Evolutionary conservation across 352 stramenopile species (phyloP).

Genomic region (Pilasporangium apinafurcum): DNA sequence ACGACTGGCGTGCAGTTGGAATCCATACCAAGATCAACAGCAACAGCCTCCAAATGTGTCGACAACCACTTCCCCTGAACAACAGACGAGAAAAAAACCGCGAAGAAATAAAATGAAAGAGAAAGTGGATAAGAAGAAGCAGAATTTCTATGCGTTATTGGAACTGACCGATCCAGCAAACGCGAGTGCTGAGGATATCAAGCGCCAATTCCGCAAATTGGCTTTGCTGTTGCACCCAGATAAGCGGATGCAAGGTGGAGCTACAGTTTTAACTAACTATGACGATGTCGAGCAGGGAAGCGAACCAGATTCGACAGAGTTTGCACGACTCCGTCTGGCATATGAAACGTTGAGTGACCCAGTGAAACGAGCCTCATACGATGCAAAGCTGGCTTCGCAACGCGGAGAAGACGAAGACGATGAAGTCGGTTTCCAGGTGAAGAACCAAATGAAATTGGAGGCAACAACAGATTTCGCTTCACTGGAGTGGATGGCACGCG

Average conservation of each 20-base stretch:
- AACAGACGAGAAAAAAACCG: neutral
- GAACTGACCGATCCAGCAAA: conserved; percentile 15
- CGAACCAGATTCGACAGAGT: conserved; percentile 39
- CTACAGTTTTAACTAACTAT: neutral
- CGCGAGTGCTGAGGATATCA: conserved; percentile 38
- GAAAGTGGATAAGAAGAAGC: conserved; percentile 19
- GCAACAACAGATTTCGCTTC: conserved; percentile 69
- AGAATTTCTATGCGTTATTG: conserved; percentile 66
- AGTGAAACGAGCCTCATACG: conserved; percentile 40
- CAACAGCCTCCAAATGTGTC: conserved; percentile 6
- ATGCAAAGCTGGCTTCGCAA: conserved; percentile 31
- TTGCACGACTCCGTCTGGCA: conserved; percentile 54
- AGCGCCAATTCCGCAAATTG: conserved; percentile 61
- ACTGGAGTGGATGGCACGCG: conserved; percentile 74
- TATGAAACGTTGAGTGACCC: conserved; percentile 76
- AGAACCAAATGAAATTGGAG: conserved; percentile 59
- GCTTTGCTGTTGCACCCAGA: conserved; percentile 65
- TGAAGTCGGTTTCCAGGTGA: conserved; percentile 24
- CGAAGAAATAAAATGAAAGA: neutral
- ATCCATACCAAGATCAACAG: conserved; percentile 63
- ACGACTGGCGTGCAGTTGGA: conserved; percentile 57
- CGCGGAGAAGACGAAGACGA: conserved; percentile 3
- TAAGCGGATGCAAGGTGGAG: conserved; percentile 30
- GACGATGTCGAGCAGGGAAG: conserved; percentile 7
- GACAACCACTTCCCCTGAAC: conserved; percentile 3